phyloP scores from a whole-genome alignment of 192 early-diverging fungal genomes.

The Mortierella hygrophila region DNA sequence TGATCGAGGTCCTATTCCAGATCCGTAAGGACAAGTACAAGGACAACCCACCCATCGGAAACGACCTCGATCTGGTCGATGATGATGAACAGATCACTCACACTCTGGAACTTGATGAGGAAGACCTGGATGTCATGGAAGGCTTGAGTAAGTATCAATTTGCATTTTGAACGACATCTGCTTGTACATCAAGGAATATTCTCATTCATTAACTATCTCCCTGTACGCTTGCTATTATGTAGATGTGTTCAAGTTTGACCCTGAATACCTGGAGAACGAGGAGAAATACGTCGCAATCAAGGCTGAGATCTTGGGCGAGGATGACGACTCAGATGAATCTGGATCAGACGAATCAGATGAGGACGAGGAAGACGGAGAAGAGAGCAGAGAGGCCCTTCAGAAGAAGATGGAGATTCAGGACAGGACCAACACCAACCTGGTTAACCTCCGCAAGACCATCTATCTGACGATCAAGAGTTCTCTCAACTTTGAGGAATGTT shows the following conservation, averaged over 20 bases:
- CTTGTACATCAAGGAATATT: not conserved
- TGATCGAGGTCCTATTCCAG: constrained; percentile 98
- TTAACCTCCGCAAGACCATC: constrained; percentile 92
- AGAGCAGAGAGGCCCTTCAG: constrained; percentile 55
- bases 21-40: constrained; percentile 94
- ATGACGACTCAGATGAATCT: constrained; percentile 63
- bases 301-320: constrained; percentile 88
- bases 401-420: constrained; percentile 83
- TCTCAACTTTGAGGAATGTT: constrained; percentile 95
- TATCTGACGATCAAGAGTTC: constrained; percentile 97
- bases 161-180: not conserved
- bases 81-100: constrained; percentile 97
- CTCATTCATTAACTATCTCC: not conserved
- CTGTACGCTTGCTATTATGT: not conserved
- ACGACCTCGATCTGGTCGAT: constrained; percentile 91
- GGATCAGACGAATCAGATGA: constrained; percentile 66
- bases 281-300: constrained; percentile 85
- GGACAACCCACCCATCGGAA: constrained; percentile 81
- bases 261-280: constrained; percentile 86
- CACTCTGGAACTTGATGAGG: constrained; percentile 84
- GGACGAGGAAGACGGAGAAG: constrained; percentile 67
- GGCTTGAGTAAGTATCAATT: constrained; percentile 69
- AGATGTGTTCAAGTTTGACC: constrained; percentile 85
- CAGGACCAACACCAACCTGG: constrained; percentile 88
- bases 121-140: constrained; percentile 84